A percentile compares a stretch with the other conserved stretches of the same genome.
Evolutionary conservation across 2,329 filamentous ascomycete species (phyloP).

Genomic region (Pezicula neosporulosa): DNA sequence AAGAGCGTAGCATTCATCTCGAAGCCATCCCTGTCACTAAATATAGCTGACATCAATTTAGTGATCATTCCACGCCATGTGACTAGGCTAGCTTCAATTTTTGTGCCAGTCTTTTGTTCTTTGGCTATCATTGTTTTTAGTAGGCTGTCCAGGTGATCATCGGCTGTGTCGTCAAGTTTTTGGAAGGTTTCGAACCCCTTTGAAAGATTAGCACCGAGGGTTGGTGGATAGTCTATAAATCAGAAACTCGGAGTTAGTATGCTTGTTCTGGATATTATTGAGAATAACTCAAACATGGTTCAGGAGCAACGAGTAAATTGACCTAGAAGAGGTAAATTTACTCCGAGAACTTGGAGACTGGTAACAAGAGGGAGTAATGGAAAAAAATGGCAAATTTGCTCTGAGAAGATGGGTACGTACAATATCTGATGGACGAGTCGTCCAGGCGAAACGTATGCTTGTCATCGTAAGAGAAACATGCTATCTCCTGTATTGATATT

Average conservation of each 20-base stretch:
- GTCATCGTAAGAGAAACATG: constrained; percentile 90
- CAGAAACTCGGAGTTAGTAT: too few species aligned
- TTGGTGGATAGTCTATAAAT: constrained; percentile 76
- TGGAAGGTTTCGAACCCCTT: constrained; percentile 79
- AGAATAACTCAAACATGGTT: too few species aligned
- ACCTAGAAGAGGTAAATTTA: too few species aligned
- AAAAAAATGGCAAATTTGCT: too few species aligned
- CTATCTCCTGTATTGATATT: constrained; percentile 65
- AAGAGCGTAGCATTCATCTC: constrained; percentile 94
- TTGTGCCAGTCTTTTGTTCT: constrained; percentile 65
- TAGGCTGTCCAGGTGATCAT: constrained; percentile 84
- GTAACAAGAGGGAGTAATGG: too few species aligned
- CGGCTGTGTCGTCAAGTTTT: constrained; percentile 75
- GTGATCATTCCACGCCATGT: constrained; percentile 99
- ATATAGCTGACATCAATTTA: constrained; percentile 86
- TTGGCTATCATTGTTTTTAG: constrained; percentile 71
- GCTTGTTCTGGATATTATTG: too few species aligned
- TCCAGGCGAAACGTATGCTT: constrained; percentile 73
- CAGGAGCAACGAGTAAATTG: too few species aligned
- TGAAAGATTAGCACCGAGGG: constrained; percentile 69
- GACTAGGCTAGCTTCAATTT: constrained; percentile 73
- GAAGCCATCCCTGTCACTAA: constrained; percentile 80
- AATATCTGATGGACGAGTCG: constrained; percentile 80
- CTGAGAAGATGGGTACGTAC: too few species aligned
- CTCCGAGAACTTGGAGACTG: too few species aligned